Evolutionary conservation across 257 asterid genomes (phyloP).

Genomic region (Solanum sitiens): DNA sequence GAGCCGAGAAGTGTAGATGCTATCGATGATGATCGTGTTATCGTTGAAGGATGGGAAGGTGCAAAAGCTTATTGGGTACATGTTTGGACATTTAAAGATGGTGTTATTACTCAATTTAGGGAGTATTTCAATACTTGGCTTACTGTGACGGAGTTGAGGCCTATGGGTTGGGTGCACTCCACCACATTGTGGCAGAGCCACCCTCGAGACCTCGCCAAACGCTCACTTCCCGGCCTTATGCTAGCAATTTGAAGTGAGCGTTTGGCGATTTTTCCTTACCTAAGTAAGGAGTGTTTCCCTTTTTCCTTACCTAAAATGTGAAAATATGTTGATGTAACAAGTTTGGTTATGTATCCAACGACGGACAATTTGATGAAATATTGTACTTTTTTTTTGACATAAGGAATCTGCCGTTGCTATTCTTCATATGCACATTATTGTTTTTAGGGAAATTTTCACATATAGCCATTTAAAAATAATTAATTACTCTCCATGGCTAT

Average conservation of each 20-base stretch:
- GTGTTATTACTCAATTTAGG: conserved; percentile 64
- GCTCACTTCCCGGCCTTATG: conserved; percentile 74
- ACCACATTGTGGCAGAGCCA: conserved; percentile 91
- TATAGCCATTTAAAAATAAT: no score
- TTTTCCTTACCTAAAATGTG: neutral
- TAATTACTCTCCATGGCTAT: no score
- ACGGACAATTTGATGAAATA: neutral
- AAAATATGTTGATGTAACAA: neutral
- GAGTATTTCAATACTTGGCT: conserved; percentile 95
- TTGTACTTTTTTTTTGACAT: neutral
- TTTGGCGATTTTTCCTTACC: no score
- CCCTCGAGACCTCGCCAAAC: conserved; percentile 54
- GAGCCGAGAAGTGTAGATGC: conserved; percentile 57
- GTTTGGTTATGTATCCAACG: neutral
- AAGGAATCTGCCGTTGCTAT: no score
- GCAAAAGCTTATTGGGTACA: conserved; percentile 80
- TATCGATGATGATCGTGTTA: conserved; percentile 55
- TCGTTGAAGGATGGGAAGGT: conserved; percentile 94
- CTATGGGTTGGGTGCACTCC: conserved; percentile 14
- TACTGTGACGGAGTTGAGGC: conserved; percentile 59
- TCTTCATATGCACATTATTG: no score
- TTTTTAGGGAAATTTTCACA: no score
- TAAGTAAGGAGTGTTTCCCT: neutral
- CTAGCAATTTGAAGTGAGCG: conserved; percentile 61
- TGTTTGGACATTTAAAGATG: conserved; percentile 70